A percentile compares a stretch with the other conserved stretches of the same genome.
Evolutionary conservation across 352 stramenopile genomes (phyloP).

Genomic region (Phytophthora gonapodyides): DNA sequence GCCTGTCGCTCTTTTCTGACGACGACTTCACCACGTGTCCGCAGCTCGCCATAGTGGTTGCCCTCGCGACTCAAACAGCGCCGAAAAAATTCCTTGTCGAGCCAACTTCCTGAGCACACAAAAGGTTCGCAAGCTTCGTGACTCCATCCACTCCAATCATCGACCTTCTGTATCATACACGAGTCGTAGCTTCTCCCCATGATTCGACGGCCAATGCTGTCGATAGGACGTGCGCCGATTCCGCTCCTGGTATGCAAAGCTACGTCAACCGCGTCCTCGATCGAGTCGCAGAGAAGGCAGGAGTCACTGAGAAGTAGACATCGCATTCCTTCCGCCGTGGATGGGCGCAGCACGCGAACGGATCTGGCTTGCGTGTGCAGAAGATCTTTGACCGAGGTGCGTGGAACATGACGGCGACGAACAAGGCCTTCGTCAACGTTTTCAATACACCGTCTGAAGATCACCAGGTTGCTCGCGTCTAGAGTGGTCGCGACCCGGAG

Average conservation of each 20-base stretch:
- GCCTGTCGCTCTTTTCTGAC: slow-evolving; percentile 32
- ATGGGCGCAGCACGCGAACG: slow-evolving; percentile 22
- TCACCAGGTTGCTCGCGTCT: slow-evolving; percentile 12
- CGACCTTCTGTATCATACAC: slow-evolving; percentile 7
- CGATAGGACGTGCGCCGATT: not conserved
- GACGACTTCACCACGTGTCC: slow-evolving; percentile 20
- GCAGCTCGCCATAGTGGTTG: slow-evolving; percentile 21
- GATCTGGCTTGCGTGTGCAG: not conserved
- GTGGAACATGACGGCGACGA: slow-evolving; percentile 28
- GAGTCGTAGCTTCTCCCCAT: not conserved
- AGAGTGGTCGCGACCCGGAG: slow-evolving; percentile 8
- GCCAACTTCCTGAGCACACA: slow-evolving; percentile 10
- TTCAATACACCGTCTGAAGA: not conserved
- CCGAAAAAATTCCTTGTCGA: slow-evolving; percentile 11
- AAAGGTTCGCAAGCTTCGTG: not conserved
- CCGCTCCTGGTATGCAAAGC: slow-evolving; percentile 7
- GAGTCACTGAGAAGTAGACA: slow-evolving; percentile 13
- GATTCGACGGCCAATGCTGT: not conserved
- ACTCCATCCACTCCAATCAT: slow-evolving; percentile 3
- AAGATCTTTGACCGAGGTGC: slow-evolving; percentile 19
- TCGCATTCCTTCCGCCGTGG: slow-evolving; percentile 34
- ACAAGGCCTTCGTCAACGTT: slow-evolving; percentile 25
- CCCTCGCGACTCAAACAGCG: slow-evolving; percentile 1
- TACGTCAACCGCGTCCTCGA: slow-evolving; percentile 19
- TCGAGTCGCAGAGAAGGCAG: slow-evolving; percentile 3